A percentile compares a stretch with the other conserved stretches of the same genome.
Evolutionary conservation across 345 rosid species (phyloP).

Genomic region (Ceriops zippeliana): DNA sequence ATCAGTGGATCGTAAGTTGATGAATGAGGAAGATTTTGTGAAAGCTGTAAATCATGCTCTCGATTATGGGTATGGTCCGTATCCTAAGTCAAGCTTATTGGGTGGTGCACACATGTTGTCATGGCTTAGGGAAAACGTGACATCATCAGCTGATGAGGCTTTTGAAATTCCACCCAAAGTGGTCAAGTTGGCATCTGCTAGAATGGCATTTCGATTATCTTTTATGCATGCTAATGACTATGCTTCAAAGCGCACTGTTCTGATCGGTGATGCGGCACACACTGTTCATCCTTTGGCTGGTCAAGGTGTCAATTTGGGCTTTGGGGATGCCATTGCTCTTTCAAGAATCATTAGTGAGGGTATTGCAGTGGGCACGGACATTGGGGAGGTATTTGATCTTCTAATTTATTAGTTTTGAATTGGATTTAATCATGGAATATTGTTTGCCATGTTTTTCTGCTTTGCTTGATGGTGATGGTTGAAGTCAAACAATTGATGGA

Average conservation of each 20-base stretch:
- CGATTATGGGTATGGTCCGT: slow-evolving; percentile 80
- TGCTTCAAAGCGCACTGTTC: slow-evolving; percentile 61
- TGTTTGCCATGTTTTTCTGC: neutral
- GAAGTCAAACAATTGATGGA: neutral
- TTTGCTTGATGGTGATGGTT: neutral
- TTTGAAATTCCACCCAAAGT: slow-evolving; percentile 81
- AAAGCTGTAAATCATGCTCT: slow-evolving; percentile 73
- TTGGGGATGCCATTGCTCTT: slow-evolving; percentile 77
- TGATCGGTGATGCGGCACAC: slow-evolving; percentile 92
- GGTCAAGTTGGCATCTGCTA: slow-evolving; percentile 66
- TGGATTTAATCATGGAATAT: neutral
- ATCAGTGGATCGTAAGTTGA: slow-evolving; percentile 54
- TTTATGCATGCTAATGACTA: slow-evolving; percentile 69
- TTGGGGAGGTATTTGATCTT: slow-evolving; percentile 66
- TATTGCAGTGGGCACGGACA: slow-evolving; percentile 73
- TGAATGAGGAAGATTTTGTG: slow-evolving; percentile 76
- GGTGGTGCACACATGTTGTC: slow-evolving; percentile 40
- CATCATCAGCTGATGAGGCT: slow-evolving; percentile 45
- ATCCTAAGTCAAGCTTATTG: slow-evolving; percentile 52
- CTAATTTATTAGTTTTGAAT: neutral
- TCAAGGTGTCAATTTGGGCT: slow-evolving; percentile 95
- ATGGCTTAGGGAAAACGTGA: slow-evolving; percentile 49
- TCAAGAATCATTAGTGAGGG: slow-evolving; percentile 67
- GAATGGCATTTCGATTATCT: slow-evolving; percentile 88
- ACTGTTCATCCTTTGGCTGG: slow-evolving; percentile 96